Evolutionary conservation across 352 stramenopile species (phyloP).

Genomic region (Pythium dissotocum): DNA sequence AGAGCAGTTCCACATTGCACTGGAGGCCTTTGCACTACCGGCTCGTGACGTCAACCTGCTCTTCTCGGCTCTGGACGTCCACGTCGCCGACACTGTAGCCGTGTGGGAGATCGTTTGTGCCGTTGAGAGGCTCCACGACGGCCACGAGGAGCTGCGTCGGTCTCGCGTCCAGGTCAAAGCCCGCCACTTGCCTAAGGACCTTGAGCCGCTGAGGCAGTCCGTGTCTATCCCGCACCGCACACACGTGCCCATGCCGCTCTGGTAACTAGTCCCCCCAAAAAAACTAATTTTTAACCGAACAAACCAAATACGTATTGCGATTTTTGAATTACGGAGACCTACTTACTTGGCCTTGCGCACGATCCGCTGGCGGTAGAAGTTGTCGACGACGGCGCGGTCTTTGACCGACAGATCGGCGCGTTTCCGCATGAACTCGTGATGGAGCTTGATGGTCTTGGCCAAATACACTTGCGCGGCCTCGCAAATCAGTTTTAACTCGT

Average conservation of each 20-base stretch:
- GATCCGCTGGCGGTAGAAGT: conserved; percentile 83
- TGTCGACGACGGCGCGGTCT: conserved; percentile 51
- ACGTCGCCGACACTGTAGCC: conserved; percentile 46
- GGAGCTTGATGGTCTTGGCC: conserved; percentile 62
- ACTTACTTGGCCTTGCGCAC: conserved; percentile 56
- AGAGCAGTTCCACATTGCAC: conserved; percentile 57
- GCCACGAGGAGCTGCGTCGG: conserved; percentile 44
- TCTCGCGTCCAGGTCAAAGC: conserved; percentile 48
- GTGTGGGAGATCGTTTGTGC: conserved; percentile 52
- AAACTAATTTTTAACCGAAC: not conserved
- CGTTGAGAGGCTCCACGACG: conserved; percentile 46
- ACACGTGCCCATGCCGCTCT: conserved; percentile 21
- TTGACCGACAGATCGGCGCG: conserved; percentile 23
- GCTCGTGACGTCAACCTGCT: conserved; percentile 57
- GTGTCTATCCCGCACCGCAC: conserved; percentile 24
- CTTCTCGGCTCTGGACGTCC: conserved; percentile 58
- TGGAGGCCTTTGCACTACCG: conserved; percentile 52
- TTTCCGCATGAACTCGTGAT: conserved; percentile 49
- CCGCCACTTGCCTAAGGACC: conserved; percentile 39
- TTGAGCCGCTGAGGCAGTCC: conserved; percentile 37
- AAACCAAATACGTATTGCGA: too few relatives aligned
- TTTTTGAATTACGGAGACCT: not conserved
- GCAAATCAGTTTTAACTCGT: conserved; percentile 62
- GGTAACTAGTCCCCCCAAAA: not conserved
- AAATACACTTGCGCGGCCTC: conserved; percentile 66